A percentile compares a stretch with the other conserved stretches of the same genome.
phyloP scores from a whole-genome alignment of 306 rosid genomes.

The Bauhinia variegata region DNA sequence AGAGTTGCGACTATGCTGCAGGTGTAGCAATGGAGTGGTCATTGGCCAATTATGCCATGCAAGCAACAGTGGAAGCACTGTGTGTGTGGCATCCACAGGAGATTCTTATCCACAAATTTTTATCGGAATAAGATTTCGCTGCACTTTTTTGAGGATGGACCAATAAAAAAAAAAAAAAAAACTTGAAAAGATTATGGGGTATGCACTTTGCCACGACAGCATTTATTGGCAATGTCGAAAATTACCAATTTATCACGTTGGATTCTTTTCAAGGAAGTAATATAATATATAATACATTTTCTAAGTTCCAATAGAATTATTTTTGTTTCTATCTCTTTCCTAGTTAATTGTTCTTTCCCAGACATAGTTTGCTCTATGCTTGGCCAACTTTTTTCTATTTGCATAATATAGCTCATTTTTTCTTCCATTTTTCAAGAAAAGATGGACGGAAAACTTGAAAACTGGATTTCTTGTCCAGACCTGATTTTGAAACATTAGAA shows the following conservation, averaged over 20 bases:
- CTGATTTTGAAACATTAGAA: no score
- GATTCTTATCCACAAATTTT: constrained; percentile 88
- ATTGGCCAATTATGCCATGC: constrained; percentile 48
- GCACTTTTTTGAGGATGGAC: constrained; percentile 53
- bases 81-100: no score
- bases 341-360: no score
- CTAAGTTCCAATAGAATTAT: no score
- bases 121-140: constrained; percentile 51
- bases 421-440: no score
- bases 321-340: no score
- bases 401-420: no score
- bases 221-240: constrained; percentile 25
- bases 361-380: no score
- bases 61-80: constrained; percentile 4
- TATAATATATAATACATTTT: no score
- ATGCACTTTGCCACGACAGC: constrained; percentile 53
- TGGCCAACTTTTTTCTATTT: no score
- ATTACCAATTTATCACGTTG: constrained; percentile 36
- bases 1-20: constrained; percentile 33
- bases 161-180: constrained; percentile 34
- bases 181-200: constrained; percentile 11
- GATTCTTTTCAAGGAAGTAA: neutral
- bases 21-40: constrained; percentile 35
- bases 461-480: no score
- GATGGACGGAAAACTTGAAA: no score